phyloP scores from a whole-genome alignment of 2,329 filamentous ascomycete species.

The Hysterium pulicare region DNA sequence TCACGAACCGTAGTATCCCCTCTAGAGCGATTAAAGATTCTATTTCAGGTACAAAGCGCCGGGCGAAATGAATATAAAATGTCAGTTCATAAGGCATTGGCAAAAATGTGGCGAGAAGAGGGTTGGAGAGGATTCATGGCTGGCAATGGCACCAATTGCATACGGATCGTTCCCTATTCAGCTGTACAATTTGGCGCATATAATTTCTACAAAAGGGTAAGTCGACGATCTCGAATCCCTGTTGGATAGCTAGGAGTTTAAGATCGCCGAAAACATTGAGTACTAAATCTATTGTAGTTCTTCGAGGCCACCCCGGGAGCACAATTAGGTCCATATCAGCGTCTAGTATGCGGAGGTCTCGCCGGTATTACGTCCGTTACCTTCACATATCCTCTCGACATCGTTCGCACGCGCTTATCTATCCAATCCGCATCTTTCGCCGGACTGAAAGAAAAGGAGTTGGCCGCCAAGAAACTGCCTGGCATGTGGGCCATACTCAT shows the following conservation, averaged over 20 bases:
- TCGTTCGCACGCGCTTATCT: slow-evolving; percentile 90
- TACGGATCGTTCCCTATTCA: slow-evolving; percentile 96
- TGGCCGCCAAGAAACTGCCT: slow-evolving; percentile 60
- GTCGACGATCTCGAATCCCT: slow-evolving; percentile 26
- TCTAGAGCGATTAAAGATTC: slow-evolving; percentile 90
- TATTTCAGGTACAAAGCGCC: slow-evolving; percentile 93
- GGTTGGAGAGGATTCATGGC: slow-evolving; percentile 97
- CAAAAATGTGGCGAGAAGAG: slow-evolving; percentile 96
- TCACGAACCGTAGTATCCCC: slow-evolving; percentile 96
- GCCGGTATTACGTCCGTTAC: slow-evolving; percentile 95
- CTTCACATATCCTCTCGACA: slow-evolving; percentile 94
- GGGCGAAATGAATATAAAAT: slow-evolving; percentile 91
- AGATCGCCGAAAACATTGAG: background rate
- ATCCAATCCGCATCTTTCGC: slow-evolving; percentile 97
- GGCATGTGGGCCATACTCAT: slow-evolving; percentile 88
- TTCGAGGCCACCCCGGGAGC: slow-evolving; percentile 74
- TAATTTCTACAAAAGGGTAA: slow-evolving; percentile 90
- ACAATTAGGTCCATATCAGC: slow-evolving; percentile 68
- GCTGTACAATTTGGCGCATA: slow-evolving; percentile 98
- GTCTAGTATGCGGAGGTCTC: slow-evolving; percentile 83
- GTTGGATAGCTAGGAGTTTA: too few relatives aligned
- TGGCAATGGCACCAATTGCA: slow-evolving; percentile 96
- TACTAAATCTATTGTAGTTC: slow-evolving; percentile 47
- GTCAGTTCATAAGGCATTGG: slow-evolving; percentile 81
- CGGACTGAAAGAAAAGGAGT: slow-evolving; percentile 57